phyloP scores from a whole-genome alignment of 495 filamentous ascomycete genomes.

The Ascobolus immersus region DNA sequence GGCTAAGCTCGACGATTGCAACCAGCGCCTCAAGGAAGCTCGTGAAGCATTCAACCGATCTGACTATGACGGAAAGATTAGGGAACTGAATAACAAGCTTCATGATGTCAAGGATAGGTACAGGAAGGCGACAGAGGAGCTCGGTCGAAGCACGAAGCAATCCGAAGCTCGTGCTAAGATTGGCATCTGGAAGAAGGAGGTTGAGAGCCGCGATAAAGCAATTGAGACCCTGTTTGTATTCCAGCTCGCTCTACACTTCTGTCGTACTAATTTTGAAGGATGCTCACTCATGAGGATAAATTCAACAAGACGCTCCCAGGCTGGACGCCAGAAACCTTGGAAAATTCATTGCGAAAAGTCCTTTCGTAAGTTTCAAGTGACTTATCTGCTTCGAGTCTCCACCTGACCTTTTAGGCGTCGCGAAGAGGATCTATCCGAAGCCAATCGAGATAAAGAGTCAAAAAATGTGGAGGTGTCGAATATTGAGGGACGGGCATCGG shows the following conservation, averaged over 20 bases:
- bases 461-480: slow-evolving; percentile 49
- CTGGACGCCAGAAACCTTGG: slow-evolving; percentile 47
- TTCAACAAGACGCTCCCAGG: slow-evolving; percentile 34
- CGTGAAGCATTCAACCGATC: slow-evolving; percentile 33
- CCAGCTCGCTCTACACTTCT: not conserved
- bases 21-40: slow-evolving; percentile 31
- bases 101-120: slow-evolving; percentile 40
- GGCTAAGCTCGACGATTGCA: slow-evolving; percentile 42
- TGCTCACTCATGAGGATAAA: slow-evolving; percentile 41
- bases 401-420: slow-evolving; percentile 9
- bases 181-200: slow-evolving; percentile 49
- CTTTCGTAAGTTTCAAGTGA: slow-evolving; percentile 21
- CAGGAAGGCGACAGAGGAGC: slow-evolving; percentile 42
- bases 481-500: slow-evolving; percentile 50
- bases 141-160: slow-evolving; percentile 52
- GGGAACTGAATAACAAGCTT: slow-evolving; percentile 33
- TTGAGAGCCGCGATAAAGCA: slow-evolving; percentile 40
- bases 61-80: slow-evolving; percentile 43
- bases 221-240: slow-evolving; percentile 38
- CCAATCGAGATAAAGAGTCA: slow-evolving; percentile 40
- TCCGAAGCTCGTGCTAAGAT: slow-evolving; percentile 56
- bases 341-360: slow-evolving; percentile 41
- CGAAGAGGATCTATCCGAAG: slow-evolving; percentile 24
- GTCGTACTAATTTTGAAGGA: slow-evolving; percentile 12
- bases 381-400: not conserved